Conservation (phyloP, 768 basidiomycete species). For the Porphyrellus cyaneotinctus region DNA sequence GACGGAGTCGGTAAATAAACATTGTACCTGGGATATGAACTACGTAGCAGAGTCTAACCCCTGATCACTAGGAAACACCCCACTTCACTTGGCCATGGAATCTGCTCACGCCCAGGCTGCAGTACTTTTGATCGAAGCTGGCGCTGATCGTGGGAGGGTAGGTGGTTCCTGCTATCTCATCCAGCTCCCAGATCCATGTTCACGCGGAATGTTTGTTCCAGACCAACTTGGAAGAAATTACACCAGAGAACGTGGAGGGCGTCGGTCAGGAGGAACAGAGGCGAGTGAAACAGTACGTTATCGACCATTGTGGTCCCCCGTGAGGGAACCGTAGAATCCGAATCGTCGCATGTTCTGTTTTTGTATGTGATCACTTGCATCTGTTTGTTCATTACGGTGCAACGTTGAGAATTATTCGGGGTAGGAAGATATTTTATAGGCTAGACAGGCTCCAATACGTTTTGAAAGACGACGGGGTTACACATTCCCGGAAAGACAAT, state of each 20-base stretch:
- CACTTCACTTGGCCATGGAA: constrained; percentile 96
- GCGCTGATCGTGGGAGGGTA: constrained; percentile 88
- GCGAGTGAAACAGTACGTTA: constrained; percentile 70
- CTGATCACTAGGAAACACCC: constrained; percentile 74
- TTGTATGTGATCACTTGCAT: background rate
- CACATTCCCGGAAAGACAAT: background rate
- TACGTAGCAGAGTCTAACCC: background rate
- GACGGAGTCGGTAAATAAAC: constrained; percentile 64
- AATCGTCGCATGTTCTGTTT: background rate
- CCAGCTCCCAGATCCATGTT: background rate
- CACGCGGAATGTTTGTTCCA: constrained; percentile 26
- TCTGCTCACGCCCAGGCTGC: constrained; percentile 91
- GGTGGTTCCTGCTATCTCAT: constrained; percentile 27
- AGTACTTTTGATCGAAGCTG: constrained; percentile 87
- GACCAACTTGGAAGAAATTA: constrained; percentile 80
- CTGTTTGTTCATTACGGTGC: no score
- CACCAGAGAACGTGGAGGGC: constrained; percentile 86
- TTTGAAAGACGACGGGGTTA: no score
- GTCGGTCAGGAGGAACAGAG: constrained; percentile 88
- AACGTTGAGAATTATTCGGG: no score
- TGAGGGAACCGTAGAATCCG: constrained; percentile 3
- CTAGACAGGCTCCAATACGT: no score
- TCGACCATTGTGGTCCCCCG: constrained; percentile 58
- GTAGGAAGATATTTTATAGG: no score
- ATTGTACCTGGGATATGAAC: background rate